phyloP scores from a whole-genome alignment of 768 basidiomycete genomes.

The Amanita brunnescens region DNA sequence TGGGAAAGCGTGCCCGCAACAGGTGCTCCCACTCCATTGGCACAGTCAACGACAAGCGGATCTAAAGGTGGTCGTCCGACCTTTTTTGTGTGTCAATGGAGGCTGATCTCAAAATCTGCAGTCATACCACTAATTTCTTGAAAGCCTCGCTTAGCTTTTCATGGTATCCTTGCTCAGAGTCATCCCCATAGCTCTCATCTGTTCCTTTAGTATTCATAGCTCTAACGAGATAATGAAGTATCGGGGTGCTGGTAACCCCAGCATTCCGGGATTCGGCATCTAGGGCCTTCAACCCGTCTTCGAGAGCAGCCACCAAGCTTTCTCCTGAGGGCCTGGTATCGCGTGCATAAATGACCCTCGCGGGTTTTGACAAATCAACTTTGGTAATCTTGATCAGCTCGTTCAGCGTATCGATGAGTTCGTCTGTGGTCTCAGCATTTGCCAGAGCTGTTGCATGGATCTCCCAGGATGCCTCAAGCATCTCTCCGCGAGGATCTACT shows the following conservation, averaged over 20 bases:
- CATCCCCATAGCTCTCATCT: conserved; percentile 69
- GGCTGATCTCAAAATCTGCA: neutral
- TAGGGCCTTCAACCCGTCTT: conserved; percentile 75
- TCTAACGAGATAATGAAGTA: conserved; percentile 90
- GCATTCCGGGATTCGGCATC: conserved; percentile 62
- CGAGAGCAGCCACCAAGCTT: conserved; percentile 64
- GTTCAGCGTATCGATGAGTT: conserved; percentile 60
- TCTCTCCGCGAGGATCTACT: conserved; percentile 94
- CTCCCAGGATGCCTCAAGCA: conserved; percentile 95
- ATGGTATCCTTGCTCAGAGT: conserved; percentile 78
- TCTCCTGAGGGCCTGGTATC: conserved; percentile 90
- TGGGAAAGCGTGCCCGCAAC: conserved; percentile 55
- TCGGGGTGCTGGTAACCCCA: conserved; percentile 87
- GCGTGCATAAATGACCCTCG: conserved; percentile 81
- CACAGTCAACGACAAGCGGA: conserved; percentile 85
- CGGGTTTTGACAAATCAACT: conserved; percentile 73
- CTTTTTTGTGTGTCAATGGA: conserved; percentile 23
- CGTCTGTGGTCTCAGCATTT: conserved; percentile 69
- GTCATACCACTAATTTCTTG: conserved; percentile 76
- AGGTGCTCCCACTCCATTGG: conserved; percentile 91
- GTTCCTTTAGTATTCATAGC: conserved; percentile 83
- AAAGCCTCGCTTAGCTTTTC: conserved; percentile 75
- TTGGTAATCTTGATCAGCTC: conserved; percentile 51
- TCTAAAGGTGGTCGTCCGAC: conserved; percentile 46
- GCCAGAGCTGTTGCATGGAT: conserved; percentile 76